Evolutionary conservation across 306 rosid genomes (phyloP), one percentile per base, ranked within the genome.

Genomic region (Rubus parviflorus): DNA sequence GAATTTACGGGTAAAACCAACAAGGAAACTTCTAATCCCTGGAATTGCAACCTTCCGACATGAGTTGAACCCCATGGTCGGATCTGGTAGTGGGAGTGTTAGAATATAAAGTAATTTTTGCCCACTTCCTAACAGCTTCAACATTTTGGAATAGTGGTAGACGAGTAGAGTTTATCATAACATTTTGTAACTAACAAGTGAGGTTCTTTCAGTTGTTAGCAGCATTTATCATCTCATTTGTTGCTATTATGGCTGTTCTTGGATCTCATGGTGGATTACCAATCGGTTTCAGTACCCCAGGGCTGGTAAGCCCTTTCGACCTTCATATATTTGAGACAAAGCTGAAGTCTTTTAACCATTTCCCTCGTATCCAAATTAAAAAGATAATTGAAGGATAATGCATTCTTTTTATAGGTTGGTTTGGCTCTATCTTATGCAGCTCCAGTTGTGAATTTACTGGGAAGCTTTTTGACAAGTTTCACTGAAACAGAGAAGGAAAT

Each of bases 401-500:
- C 60, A 17, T 52, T 43, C 54, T 40, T 80, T 80, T 45, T 82
- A 73, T 86, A 94, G 98, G 98, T 94, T 20, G 98, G 98, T 60
- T 78, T 94, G 86, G 97, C 97, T 63, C 97, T 94, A 81, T 94
- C 97, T 12, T 92, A 92, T 20, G 95, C 98, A 41, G 90, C 98
- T 72, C 98, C 98, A 17, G 87, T 90, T 67, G 97, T 94, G 56
- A 85, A 97, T 70, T 75, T 87, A 84, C 67, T 92, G 85, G 93
- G 98, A 45, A 90, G 91, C 82, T 94, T 94, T 77, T 83, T 94
- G 74, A 86, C 95, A 68, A 94, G 98, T 79, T 92, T 92, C 83
- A 89, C 97, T 52, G 98, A 94, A 90, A 94, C 97, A 66, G 98
- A 94, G 82, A 94, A 94, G 83, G 98, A 94, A 83, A 92, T 94